phyloP scores from a whole-genome alignment of 148 eudicot genomes.

The Diospyros lotus region DNA sequence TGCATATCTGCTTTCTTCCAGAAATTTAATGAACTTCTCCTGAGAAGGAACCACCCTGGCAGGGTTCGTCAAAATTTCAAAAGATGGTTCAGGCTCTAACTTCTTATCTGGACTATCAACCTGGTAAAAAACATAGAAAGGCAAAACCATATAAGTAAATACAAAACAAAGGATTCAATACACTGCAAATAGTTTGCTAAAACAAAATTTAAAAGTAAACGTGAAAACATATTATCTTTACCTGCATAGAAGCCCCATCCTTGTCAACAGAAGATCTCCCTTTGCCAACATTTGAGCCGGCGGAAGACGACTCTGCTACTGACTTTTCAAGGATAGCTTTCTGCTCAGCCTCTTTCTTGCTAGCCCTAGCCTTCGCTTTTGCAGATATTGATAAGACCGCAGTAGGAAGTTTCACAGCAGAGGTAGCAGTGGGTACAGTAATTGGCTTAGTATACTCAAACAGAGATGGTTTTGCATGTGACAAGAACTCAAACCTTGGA shows the following conservation, averaged over 20 bases:
- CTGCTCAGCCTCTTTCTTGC: slow-evolving; percentile 85
- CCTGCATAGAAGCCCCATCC: slow-evolving; percentile 89
- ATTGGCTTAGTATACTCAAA: slow-evolving; percentile 96
- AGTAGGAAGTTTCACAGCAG: slow-evolving; percentile 85
- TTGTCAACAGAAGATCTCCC: slow-evolving; percentile 61
- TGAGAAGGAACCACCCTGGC: slow-evolving; percentile 92
- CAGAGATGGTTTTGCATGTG: slow-evolving; percentile 86
- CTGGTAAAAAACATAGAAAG: slow-evolving; percentile 16
- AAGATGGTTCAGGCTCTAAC: slow-evolving; percentile 74
- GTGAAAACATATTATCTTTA: slow-evolving; percentile 2
- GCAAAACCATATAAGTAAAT: too few species aligned
- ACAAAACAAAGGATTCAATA: too few species aligned
- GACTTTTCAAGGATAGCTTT: slow-evolving; percentile 56
- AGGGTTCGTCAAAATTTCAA: slow-evolving; percentile 78
- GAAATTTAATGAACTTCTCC: slow-evolving; percentile 78
- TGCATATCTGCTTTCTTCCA: slow-evolving; percentile 80
- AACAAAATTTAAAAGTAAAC: too few species aligned
- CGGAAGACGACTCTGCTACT: slow-evolving; percentile 40
- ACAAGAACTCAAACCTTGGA: slow-evolving; percentile 82
- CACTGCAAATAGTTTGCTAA: too few species aligned
- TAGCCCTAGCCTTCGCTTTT: slow-evolving; percentile 74
- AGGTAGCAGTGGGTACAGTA: slow-evolving; percentile 66
- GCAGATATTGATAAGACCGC: slow-evolving; percentile 86
- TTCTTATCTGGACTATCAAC: slow-evolving; percentile 80
- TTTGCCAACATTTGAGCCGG: slow-evolving; percentile 46